Evolutionary conservation across 2,329 filamentous ascomycete genomes (phyloP).

Genomic region (Penicillium sclerotigenum): DNA sequence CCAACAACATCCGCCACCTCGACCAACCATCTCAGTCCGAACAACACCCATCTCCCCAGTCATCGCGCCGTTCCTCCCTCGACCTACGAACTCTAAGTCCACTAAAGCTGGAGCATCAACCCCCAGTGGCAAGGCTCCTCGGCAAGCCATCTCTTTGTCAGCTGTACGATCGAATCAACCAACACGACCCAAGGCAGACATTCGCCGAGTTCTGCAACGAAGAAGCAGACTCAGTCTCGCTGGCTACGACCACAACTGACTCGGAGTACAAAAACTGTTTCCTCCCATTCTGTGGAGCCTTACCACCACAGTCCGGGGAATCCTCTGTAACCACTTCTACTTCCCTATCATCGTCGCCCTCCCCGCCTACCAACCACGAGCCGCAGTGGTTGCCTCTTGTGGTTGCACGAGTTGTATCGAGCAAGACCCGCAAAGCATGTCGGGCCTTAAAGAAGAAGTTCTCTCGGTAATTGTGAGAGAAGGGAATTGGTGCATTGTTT

Average conservation of each 20-base stretch:
- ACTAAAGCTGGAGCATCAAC: constrained; percentile 8
- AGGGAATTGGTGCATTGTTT: background rate
- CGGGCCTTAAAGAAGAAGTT: background rate
- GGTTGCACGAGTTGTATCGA: background rate
- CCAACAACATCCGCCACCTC: background rate
- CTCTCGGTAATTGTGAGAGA: background rate
- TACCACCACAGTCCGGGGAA: background rate
- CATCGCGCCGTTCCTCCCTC: background rate
- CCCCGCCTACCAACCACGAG: background rate
- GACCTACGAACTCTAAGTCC: background rate
- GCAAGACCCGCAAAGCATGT: background rate
- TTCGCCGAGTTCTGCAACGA: background rate
- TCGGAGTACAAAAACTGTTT: background rate
- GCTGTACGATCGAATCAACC: constrained; percentile 1
- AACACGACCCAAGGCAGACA: background rate
- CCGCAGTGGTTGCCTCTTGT: background rate
- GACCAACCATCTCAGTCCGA: background rate
- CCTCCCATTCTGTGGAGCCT: background rate
- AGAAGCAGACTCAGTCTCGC: background rate
- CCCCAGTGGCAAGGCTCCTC: constrained; percentile 2
- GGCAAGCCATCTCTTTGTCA: constrained; percentile 1
- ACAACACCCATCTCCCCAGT: background rate
- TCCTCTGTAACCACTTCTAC: background rate
- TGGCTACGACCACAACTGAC: background rate
- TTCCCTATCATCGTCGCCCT: background rate